Evolutionary conservation across 2,329 filamentous ascomycete species (phyloP).

Genomic region (Fusarium anthophilum): DNA sequence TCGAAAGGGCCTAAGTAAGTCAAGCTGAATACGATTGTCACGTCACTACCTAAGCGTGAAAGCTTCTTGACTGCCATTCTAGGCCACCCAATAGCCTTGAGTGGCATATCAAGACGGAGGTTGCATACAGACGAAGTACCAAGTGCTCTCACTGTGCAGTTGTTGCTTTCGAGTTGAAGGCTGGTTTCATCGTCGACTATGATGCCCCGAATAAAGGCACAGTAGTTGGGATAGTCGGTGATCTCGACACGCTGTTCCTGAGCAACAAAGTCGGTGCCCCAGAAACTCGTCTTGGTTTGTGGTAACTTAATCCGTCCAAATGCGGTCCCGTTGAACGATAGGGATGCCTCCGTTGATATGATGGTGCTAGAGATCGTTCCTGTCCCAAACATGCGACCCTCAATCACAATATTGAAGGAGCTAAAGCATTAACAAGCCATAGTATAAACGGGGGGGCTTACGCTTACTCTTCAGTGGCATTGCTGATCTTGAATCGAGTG

Average conservation of each 20-base stretch:
- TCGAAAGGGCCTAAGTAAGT: constrained; percentile 46
- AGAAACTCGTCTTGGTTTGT: constrained; percentile 42
- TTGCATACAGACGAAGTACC: constrained; percentile 31
- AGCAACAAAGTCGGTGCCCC: constrained; percentile 42
- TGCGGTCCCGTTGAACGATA: constrained; percentile 43
- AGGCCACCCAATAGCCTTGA: constrained; percentile 43
- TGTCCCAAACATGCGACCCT: constrained; percentile 44
- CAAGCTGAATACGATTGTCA: constrained; percentile 39
- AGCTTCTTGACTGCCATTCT: constrained; percentile 35
- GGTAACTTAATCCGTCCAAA: constrained; percentile 46
- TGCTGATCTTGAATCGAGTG: constrained; percentile 43
- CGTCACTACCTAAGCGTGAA: constrained; percentile 21
- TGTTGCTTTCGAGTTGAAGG: constrained; percentile 44
- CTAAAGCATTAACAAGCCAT: constrained; percentile 28
- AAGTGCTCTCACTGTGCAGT: constrained; percentile 42
- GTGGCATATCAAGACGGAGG: constrained; percentile 40
- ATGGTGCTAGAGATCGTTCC: constrained; percentile 46
- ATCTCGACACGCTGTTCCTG: constrained; percentile 44
- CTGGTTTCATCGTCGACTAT: constrained; percentile 42
- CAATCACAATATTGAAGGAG: constrained; percentile 44
- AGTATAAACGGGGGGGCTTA: background rate
- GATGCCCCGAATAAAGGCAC: constrained; percentile 45
- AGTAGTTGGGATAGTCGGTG: constrained; percentile 41
- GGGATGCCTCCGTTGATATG: constrained; percentile 41
- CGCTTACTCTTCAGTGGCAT: constrained; percentile 45